Base-by-base conservation (phyloP, 257 asterid genomes). In the Verbascum thapsus region DNA sequence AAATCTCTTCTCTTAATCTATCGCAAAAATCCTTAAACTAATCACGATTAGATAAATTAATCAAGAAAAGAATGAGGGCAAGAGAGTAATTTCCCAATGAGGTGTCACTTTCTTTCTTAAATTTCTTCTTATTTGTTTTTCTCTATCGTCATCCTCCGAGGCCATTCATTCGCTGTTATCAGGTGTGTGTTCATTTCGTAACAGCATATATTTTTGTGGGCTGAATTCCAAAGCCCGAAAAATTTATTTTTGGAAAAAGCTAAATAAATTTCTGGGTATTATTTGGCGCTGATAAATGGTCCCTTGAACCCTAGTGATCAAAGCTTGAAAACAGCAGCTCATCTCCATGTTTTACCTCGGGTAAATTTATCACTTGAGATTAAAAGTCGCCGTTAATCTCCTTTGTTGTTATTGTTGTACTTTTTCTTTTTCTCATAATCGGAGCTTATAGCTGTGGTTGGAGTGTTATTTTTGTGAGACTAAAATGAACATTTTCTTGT, bases 131-230 rank as follows among this genome's bases (percentile, higher is more conserved):
- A 4, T 34, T 59, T n/a, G n/a, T n/a, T n/a, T n/a, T n/a, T n/a
- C n/a, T n/a, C n/a, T n/a, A n/a, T n/a, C n/a, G n/a, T 59, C 65
- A 22, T 59, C 65, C 41, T 59, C 65, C 41, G n/a, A 59, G 51
- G 65, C 53, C 52, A 59, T 59, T 59, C 65, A 20, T 59, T 59
- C 53, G 19, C 15, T 26, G 55, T 45, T 53, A 44, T 60, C 26
- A 60, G 53, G 34, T 47, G 48, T 12, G 8, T 9, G 17, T 26
- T 11, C 35, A 35, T 45, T 43, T 18, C 23, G 66, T 41, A 44
- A n/a, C 45, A 13, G 62, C 41, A 9, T 10, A 35, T 30, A 39
- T 30, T 20, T 64, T 64, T 53, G 5, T 63, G 50, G 64, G 55
- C 71, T 32, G 12, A 55, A 66, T 30, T 45, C 42, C 38, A 35